A percentile compares a stretch with the other conserved stretches of the same genome.
These are phyloP conservation scores for Fragaria ananassa DNA, from an alignment of 306 rosid genomes.

Conservation along the genomic window DNA sequence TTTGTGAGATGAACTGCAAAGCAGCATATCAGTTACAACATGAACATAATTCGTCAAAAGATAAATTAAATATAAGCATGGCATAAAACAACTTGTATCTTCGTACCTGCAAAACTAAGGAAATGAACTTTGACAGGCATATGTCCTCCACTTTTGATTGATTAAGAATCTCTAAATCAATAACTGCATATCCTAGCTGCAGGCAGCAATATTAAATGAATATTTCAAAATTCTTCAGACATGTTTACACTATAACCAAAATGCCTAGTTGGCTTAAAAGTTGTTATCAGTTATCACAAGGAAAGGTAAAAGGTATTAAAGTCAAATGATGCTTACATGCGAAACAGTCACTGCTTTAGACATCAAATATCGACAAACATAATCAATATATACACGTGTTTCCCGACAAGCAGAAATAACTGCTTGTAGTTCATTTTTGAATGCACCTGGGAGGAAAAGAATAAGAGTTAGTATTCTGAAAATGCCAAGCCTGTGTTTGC, in stretches of 20 bases:
- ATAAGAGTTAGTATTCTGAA: slow-evolving; percentile 5
- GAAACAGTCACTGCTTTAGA: slow-evolving; percentile 45
- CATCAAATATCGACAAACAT: slow-evolving; percentile 46
- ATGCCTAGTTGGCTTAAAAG: not conserved
- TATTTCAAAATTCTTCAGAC: not conserved
- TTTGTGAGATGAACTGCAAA: slow-evolving; percentile 82
- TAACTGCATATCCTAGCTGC: slow-evolving; percentile 84
- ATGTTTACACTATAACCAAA: not conserved
- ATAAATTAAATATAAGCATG: not conserved
- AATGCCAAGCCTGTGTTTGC: slow-evolving; percentile 13
- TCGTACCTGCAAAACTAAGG: slow-evolving; percentile 70
- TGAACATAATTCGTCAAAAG: slow-evolving; percentile 10
- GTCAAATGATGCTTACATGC: slow-evolving; percentile 49
- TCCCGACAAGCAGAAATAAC: slow-evolving; percentile 66
- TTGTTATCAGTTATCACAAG: not conserved
- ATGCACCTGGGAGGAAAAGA: slow-evolving; percentile 47
- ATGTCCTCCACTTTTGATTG: slow-evolving; percentile 47
- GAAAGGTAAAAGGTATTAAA: slow-evolving; percentile 1
- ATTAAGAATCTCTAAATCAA: slow-evolving; percentile 63
- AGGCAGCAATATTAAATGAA: slow-evolving; percentile 26
- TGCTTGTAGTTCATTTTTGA: slow-evolving; percentile 75
- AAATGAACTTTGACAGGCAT: slow-evolving; percentile 63
- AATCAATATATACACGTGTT: slow-evolving; percentile 64
- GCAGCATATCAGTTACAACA: slow-evolving; percentile 12
- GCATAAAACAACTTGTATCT: not conserved